Evolutionary conservation across 1,139 yeast genomes (phyloP), one percentile per base, ranked within the genome.

Genomic region (Yamadazyma buinensis): DNA sequence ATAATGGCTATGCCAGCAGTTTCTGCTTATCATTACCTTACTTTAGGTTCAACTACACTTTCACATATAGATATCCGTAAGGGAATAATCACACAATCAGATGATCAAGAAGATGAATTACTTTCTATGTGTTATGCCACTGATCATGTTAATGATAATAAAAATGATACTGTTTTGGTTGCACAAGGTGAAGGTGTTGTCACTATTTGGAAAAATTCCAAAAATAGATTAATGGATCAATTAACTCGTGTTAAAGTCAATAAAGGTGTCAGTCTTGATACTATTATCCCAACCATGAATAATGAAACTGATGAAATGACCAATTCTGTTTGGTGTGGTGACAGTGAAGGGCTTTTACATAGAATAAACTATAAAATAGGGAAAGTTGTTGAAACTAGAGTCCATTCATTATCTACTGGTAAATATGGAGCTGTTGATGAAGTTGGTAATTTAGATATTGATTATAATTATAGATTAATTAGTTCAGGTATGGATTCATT

Each of bases 111-210:
- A 46, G 97, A 92, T 51, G 98, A 92, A 54, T 64, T 92, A 22
- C 60, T 90, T 33, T 72, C 92, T 32, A 84, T 88, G 55, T 68
- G 86, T 32, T 81, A 75, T 59, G 74, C 82, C 0, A 53, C 65
- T 2, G 84, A 81, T 42, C 50, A 45, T 34, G 49, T 57, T 15
- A 55, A 48, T 26, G 77, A 74, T n/a, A 66, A 69, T 17, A 74
- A 72, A 25, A 81, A 77, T 39, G 87, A 81, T 28, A 67, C 75
- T 3, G 79, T 80, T 3, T 67, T 81, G 15, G 84, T 84, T 0
- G 80, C 90, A 49, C 90, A 88, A 79, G 90, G 95, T 3, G 95
- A 84, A 54, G 97, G 97, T 2, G 75, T 87, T n/a, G 72, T 87
- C 6, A 87, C 97, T 0, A 67, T 84, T n/a, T 92, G 97, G 98